These are phyloP conservation scores for Myxozyma sirexii DNA, from an alignment of 805 yeast genomes.

Conservation along the genomic window DNA sequence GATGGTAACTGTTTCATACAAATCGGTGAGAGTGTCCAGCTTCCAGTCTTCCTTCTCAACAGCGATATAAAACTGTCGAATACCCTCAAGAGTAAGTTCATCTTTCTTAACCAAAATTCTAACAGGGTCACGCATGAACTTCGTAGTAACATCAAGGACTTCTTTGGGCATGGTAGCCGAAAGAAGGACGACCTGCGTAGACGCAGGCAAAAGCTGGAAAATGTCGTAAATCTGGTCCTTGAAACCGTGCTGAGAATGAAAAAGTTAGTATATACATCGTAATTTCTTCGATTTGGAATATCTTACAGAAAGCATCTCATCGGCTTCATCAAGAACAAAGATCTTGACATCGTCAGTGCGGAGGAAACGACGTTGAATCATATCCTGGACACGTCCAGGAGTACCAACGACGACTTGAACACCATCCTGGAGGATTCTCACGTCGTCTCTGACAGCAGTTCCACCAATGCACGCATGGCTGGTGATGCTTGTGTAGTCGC, in stretches of 20 bases:
- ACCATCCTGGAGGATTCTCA: slow-evolving; percentile 72
- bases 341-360: slow-evolving; percentile 77
- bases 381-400: slow-evolving; percentile 92
- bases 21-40: slow-evolving; percentile 90
- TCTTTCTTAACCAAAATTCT: slow-evolving; percentile 93
- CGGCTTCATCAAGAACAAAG: slow-evolving; percentile 95
- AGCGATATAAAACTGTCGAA: slow-evolving; percentile 86
- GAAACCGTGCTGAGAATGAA: slow-evolving; percentile 66
- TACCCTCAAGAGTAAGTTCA: slow-evolving; percentile 91
- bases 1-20: slow-evolving; percentile 91
- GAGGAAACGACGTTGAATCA: slow-evolving; percentile 81
- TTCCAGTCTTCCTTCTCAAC: slow-evolving; percentile 94
- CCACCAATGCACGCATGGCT: slow-evolving; percentile 96
- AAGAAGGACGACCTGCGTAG: slow-evolving; percentile 89
- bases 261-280: neutral
- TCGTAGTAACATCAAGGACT: slow-evolving; percentile 86
- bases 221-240: slow-evolving; percentile 93
- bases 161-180: slow-evolving; percentile 93
- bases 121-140: slow-evolving; percentile 91
- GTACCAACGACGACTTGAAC: slow-evolving; percentile 95
- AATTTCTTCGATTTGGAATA: neutral
- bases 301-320: slow-evolving; percentile 71
- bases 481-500: slow-evolving; percentile 82
- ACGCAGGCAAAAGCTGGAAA: slow-evolving; percentile 78
- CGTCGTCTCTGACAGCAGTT: slow-evolving; percentile 77